Evolutionary conservation across 148 eudicot species (phyloP).

Genomic region (Rhododendron molle): DNA sequence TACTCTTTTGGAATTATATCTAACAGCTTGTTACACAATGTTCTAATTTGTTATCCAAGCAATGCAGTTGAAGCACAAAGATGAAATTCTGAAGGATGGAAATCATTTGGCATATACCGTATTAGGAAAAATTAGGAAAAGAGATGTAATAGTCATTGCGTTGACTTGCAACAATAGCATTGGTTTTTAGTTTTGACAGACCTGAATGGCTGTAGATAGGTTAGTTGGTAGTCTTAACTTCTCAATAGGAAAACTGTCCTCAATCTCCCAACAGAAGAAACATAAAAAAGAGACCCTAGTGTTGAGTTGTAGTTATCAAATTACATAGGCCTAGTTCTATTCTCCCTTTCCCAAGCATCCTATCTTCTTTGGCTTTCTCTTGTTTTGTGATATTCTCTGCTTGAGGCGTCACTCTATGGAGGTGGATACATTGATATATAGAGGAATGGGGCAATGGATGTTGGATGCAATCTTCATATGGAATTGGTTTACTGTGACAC

Average conservation of each 20-base stretch:
- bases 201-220: neutral
- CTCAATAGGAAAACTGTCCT: neutral
- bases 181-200: neutral
- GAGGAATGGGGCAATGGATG: neutral
- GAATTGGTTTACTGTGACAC: neutral
- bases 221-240: neutral
- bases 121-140: neutral
- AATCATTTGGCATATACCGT: neutral
- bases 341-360: neutral
- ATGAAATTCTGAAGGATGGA: neutral
- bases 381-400: neutral
- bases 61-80: neutral
- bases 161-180: neutral
- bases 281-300: neutral
- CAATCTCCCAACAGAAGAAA: neutral
- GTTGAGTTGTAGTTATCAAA: neutral
- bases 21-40: neutral
- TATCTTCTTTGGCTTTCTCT: neutral
- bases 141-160: neutral
- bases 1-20: neutral
- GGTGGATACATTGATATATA: neutral
- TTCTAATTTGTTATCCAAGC: neutral
- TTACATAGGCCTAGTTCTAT: neutral
- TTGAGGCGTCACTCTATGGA: neutral
- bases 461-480: neutral